A percentile compares a stretch with the other conserved stretches of the same genome.
phyloP scores from a whole-genome alignment of 202 grass and related monocot species.

The Dendrocalamus latiflorus region DNA sequence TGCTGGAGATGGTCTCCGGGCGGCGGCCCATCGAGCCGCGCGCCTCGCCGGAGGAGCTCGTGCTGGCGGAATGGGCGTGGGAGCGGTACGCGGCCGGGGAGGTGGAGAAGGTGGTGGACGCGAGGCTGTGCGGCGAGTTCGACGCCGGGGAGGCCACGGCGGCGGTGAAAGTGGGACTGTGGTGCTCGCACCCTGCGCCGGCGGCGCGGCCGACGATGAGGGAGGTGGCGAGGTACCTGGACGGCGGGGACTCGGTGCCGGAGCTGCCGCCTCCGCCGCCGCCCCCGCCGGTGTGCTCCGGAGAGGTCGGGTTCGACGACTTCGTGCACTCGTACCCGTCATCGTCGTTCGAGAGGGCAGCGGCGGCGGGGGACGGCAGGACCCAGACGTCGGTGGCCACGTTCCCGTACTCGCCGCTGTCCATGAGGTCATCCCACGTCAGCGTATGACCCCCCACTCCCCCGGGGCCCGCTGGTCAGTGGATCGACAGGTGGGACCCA shows the following conservation, averaged over 20 bases:
- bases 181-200: conserved; percentile 56
- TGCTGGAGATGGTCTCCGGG: conserved; percentile 50
- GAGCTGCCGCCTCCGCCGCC: conserved; percentile 30
- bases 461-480: background rate
- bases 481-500: background rate
- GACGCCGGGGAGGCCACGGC: conserved; percentile 30
- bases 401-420: conserved; percentile 54
- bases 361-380: background rate
- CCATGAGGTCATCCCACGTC: conserved; percentile 43
- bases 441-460: background rate
- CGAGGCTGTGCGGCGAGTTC: conserved; percentile 40
- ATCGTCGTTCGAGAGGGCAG: conserved; percentile 52
- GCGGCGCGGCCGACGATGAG: conserved; percentile 44
- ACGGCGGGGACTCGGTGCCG: conserved; percentile 37
- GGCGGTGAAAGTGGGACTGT: conserved; percentile 51
- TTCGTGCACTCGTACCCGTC: conserved; percentile 81
- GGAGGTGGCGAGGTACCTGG: conserved; percentile 62
- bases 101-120: conserved; percentile 44
- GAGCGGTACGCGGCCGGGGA: conserved; percentile 50
- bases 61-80: conserved; percentile 69
- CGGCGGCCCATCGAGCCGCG: conserved; percentile 49
- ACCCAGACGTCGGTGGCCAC: conserved; percentile 31
- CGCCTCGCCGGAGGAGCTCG: conserved; percentile 41
- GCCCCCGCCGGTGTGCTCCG: conserved; percentile 13
- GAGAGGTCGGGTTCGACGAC: conserved; percentile 58